A percentile compares a stretch with the other conserved stretches of the same genome.
Evolutionary conservation across 257 asterid genomes (phyloP).

Genomic region (Voacanga thouarsii): DNA sequence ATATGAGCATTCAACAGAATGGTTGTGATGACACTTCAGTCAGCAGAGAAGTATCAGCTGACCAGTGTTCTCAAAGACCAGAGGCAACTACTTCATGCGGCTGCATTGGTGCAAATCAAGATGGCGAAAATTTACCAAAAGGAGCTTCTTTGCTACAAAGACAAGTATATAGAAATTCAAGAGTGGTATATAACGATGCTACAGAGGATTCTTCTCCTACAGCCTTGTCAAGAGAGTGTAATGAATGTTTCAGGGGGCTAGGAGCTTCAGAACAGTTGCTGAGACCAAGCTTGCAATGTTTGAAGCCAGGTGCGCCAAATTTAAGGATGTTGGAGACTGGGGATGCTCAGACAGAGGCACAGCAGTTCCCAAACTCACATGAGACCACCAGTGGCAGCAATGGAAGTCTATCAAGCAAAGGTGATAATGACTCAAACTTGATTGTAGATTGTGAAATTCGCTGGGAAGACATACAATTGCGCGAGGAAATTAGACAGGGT

Average conservation of each 20-base stretch:
- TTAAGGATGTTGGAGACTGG: slow-evolving; percentile 16
- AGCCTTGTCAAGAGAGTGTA: slow-evolving; percentile 3
- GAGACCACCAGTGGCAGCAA: slow-evolving; percentile 25
- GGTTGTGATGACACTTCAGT: slow-evolving; percentile 24
- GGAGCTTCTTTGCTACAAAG: slow-evolving; percentile 14
- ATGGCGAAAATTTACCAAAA: slow-evolving; percentile 3
- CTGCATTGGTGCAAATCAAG: slow-evolving; percentile 8
- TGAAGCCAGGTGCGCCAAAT: slow-evolving; percentile 9
- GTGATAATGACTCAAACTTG: slow-evolving; percentile 28
- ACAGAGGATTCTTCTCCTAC: not conserved
- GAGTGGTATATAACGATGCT: slow-evolving; percentile 1
- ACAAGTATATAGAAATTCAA: slow-evolving; percentile 1
- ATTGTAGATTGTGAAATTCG: slow-evolving; percentile 36
- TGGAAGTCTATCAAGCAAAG: slow-evolving; percentile 36
- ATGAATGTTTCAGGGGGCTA: slow-evolving; percentile 15
- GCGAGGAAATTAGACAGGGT: slow-evolving; percentile 70
- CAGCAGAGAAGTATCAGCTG: slow-evolving; percentile 19
- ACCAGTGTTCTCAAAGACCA: slow-evolving; percentile 14
- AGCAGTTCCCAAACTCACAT: slow-evolving; percentile 22
- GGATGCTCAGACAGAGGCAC: slow-evolving; percentile 22
- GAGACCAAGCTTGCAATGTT: slow-evolving; percentile 20
- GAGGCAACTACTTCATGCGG: slow-evolving; percentile 10
- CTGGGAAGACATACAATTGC: slow-evolving; percentile 64
- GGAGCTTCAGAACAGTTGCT: slow-evolving; percentile 21
- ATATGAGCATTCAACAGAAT: slow-evolving; percentile 24